Percentiles rank a stretch among this genome's conserved stretches.
These are phyloP conservation scores for Cordyceps fumosorosea DNA, from an alignment of 2,329 filamentous ascomycete species.

Conservation along the genomic window DNA sequence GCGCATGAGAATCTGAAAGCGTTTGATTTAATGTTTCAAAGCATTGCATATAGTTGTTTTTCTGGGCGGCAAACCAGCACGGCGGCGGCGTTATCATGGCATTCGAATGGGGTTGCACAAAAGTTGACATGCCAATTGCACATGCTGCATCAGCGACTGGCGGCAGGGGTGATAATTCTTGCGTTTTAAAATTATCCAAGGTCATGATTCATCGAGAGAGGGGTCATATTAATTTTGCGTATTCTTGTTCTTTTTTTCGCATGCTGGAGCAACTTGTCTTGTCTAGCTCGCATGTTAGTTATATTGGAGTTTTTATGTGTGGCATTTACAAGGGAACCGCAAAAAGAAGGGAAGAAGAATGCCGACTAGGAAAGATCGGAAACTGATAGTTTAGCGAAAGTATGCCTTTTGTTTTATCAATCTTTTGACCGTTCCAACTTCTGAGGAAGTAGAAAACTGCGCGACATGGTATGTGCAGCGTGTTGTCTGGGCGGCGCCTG, in stretches of 20 bases:
- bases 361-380: background rate
- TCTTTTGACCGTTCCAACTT: background rate
- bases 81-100: background rate
- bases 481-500: background rate
- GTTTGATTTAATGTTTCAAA: background rate
- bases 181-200: background rate
- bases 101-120: background rate
- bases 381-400: constrained; percentile 6
- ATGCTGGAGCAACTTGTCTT: constrained; percentile 2
- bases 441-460: too few relatives aligned
- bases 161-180: background rate
- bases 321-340: background rate
- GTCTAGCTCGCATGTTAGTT: constrained; percentile 2
- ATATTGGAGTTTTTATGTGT: background rate
- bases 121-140: background rate
- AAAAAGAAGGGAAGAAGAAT: background rate
- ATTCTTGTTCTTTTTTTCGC: background rate
- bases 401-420: background rate
- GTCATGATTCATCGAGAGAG: background rate
- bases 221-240: background rate
- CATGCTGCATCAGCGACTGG: background rate
- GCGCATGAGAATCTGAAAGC: constrained; percentile 5
- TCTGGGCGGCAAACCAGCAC: background rate
- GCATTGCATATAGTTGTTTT: background rate
- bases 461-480: too few relatives aligned